Percentiles rank a stretch among this genome's conserved stretches.
phyloP scores from a whole-genome alignment of 2,329 filamentous ascomycete genomes.

The Fusarium buxicola region DNA sequence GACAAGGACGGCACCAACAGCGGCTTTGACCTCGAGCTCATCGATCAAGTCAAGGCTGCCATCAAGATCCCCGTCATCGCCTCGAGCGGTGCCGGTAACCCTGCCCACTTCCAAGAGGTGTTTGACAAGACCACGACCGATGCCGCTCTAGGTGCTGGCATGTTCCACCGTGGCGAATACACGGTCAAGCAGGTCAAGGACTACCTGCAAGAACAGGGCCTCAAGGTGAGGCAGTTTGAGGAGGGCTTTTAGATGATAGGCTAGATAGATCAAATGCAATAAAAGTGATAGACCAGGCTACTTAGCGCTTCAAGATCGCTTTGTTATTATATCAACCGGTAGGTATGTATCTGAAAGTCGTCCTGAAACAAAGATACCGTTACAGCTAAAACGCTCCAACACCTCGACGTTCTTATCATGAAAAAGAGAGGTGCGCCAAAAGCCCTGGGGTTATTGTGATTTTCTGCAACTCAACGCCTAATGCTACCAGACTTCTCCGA shows the following conservation, averaged over 20 bases:
- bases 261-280: slow-evolving; percentile 21
- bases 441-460: slow-evolving; percentile 17
- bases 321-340: slow-evolving; percentile 29
- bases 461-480: slow-evolving; percentile 40
- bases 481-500: slow-evolving; percentile 28
- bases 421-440: slow-evolving; percentile 29
- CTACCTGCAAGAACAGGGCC: slow-evolving; percentile 74
- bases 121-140: slow-evolving; percentile 88
- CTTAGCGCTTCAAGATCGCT: slow-evolving; percentile 8
- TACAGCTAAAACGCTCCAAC: slow-evolving; percentile 32
- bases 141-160: slow-evolving; percentile 93
- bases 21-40: slow-evolving; percentile 94
- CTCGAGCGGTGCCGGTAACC: slow-evolving; percentile 89
- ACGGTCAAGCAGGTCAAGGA: slow-evolving; percentile 96
- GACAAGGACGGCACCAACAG: slow-evolving; percentile 95
- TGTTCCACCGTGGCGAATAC: slow-evolving; percentile 97
- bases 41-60: slow-evolving; percentile 86
- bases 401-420: slow-evolving; percentile 19
- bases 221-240: slow-evolving; percentile 85
- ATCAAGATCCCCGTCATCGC: slow-evolving; percentile 95
- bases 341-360: slow-evolving; percentile 14
- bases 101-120: slow-evolving; percentile 89
- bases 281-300: slow-evolving; percentile 11
- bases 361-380: slow-evolving; percentile 20
- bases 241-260: slow-evolving; percentile 50